Evolutionary conservation across 2,329 filamentous ascomycete species (phyloP).

Genomic region (Chaetothyriales sp.): DNA sequence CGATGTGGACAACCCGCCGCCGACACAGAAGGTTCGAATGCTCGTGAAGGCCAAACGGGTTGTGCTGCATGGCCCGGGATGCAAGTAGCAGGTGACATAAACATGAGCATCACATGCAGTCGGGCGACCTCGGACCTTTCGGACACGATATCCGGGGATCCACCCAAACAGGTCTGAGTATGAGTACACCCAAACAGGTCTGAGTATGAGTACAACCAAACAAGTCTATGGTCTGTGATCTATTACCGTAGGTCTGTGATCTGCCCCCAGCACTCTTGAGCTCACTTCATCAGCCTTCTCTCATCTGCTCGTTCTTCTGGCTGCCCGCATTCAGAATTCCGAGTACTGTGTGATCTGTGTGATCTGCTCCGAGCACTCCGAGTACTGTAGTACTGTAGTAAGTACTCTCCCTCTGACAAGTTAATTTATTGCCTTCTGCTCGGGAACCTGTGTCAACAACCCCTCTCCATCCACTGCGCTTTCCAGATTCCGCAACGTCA

Average conservation of each 20-base stretch:
- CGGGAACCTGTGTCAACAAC: constrained; percentile 47
- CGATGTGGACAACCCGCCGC: not conserved
- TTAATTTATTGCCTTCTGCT: constrained; percentile 45
- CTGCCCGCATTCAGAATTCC: no score
- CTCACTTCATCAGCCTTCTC: no score
- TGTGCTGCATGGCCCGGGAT: not conserved
- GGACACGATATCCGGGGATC: not conserved
- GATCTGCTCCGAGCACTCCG: no score
- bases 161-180: no score
- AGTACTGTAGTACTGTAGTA: not conserved
- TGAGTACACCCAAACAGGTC: no score
- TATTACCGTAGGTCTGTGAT: no score
- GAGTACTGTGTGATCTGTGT: no score
- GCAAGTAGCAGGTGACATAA: not conserved
- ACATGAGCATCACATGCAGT: not conserved
- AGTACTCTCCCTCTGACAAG: no score
- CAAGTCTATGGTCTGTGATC: no score
- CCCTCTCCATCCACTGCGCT: constrained; percentile 42
- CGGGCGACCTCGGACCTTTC: not conserved
- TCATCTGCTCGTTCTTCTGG: no score
- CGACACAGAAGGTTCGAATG: not conserved
- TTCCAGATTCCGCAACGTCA: constrained; percentile 46
- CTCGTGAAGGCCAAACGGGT: not conserved
- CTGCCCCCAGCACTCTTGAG: no score
- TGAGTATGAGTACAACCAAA: no score